These are phyloP conservation scores for Ceratocystis papillata DNA, from an alignment of 2,329 filamentous ascomycete species.

Conservation along the genomic window DNA sequence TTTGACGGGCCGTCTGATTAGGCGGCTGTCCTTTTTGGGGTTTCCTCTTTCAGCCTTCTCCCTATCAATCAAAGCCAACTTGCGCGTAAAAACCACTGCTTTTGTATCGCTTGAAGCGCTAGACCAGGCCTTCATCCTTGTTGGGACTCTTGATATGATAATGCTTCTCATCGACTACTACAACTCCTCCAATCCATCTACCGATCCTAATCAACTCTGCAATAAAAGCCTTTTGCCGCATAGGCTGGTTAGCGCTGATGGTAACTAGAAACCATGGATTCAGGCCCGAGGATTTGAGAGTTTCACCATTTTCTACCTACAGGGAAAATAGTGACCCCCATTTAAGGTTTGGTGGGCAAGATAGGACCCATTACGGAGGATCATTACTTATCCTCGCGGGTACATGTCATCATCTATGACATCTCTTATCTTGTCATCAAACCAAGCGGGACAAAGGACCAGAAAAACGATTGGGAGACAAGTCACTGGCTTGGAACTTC, in stretches of 20 bases:
- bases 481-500: not conserved
- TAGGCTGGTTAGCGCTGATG: not conserved
- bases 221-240: too few species aligned
- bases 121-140: too few species aligned
- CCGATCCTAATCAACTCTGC: too few species aligned
- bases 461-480: not conserved
- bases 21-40: too few species aligned
- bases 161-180: too few species aligned
- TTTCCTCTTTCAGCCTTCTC: too few species aligned
- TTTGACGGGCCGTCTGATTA: too few species aligned
- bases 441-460: not conserved
- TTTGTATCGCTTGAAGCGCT: too few species aligned
- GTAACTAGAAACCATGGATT: not conserved
- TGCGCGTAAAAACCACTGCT: too few species aligned
- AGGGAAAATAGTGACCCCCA: not conserved
- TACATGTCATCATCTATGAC: constrained; percentile 2
- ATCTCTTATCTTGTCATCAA: not conserved
- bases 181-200: too few species aligned
- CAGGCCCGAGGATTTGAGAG: not conserved
- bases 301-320: not conserved
- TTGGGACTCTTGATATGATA: too few species aligned
- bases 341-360: not conserved
- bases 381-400: not conserved
- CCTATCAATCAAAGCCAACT: too few species aligned
- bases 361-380: constrained; percentile 1